Evolutionary conservation across 306 rosid genomes (phyloP), one percentile per base, ranked within the genome.

Genomic region (Pterocarpus macrocarpus): DNA sequence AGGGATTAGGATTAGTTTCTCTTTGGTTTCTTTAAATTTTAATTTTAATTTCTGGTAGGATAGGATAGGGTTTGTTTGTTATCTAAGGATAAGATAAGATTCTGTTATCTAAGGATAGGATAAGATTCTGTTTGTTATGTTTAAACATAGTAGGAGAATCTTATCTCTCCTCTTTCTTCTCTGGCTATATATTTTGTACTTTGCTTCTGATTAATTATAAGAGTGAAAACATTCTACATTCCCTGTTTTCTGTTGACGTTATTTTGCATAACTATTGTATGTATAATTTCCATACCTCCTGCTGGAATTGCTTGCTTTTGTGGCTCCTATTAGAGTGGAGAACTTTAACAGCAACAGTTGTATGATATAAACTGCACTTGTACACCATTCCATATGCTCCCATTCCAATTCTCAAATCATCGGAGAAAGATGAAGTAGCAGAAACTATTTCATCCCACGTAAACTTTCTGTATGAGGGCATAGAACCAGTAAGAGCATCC

Each of bases 261-360:
- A 53, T 61, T 75, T 71, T 62, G 41, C 44, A 65, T 45, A 15
- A 33, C 35, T 12, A 45, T 39, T 76, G 30, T 44, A 17, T 45
- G 16, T 67, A 50, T 50, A 69, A 65, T 7, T 79, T 72, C 9
- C 78, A 66, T 90, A 95, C 99, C 98, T 93, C 99, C 53, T 88
- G 97, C 72, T 82, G 94, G 86, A 96, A 90, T 84, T 93, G 98
- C 83, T 79, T 88, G 78, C 33, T 88, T 62, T 86, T 69, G 71
- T 70, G 84, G 84, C 63, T 85, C 67, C 85, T 97, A 61, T 76
- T 72, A 59, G 97, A 81, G 78, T 82, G 90, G 39, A 92, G 96
- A 87, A 90, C 92, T 90, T 96, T 96, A 67, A 93, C 99, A n/a
- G 97, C 99, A 41, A 87, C 97, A 79, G 89, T 85, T 77, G 98